A percentile compares a stretch with the other conserved stretches of the same genome.
Evolutionary conservation across 257 asterid genomes (phyloP).

Genomic region (Knoxia roxburghii): DNA sequence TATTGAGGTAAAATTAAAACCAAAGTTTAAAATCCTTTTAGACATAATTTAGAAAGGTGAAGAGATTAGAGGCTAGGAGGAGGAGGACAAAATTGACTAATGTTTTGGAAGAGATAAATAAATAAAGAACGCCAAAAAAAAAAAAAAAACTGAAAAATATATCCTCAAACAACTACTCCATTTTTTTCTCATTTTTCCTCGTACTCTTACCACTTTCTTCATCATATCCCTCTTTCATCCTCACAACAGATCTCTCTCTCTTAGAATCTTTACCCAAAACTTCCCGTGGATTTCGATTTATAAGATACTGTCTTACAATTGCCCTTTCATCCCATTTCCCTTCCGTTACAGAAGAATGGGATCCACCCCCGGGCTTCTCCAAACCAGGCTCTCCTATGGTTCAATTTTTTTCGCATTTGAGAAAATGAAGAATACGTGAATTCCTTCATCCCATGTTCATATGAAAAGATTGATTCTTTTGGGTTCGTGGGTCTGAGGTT

Average conservation of each 20-base stretch:
- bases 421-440: neutral
- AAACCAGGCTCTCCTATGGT: neutral
- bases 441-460: neutral
- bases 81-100: no score
- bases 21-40: no score
- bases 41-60: no score
- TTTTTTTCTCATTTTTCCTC: slow-evolving; percentile 9
- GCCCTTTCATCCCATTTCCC: slow-evolving; percentile 16
- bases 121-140: no score
- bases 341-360: neutral
- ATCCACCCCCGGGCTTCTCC: neutral
- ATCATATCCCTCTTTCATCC: slow-evolving; percentile 15
- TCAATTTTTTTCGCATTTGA: neutral
- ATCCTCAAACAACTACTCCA: neutral
- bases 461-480: neutral
- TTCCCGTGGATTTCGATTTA: slow-evolving; percentile 30
- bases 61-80: no score
- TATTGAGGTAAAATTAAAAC: no score
- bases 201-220: slow-evolving; percentile 9
- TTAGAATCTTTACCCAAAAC: slow-evolving; percentile 21
- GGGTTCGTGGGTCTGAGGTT: slow-evolving; percentile 13
- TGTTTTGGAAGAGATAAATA: no score
- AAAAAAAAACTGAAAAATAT: no score
- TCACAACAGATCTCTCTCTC: slow-evolving; percentile 28
- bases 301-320: slow-evolving; percentile 23